These are phyloP conservation scores for Capsicum pubescens DNA, from an alignment of 257 asterid genomes.

Conservation along the genomic window DNA sequence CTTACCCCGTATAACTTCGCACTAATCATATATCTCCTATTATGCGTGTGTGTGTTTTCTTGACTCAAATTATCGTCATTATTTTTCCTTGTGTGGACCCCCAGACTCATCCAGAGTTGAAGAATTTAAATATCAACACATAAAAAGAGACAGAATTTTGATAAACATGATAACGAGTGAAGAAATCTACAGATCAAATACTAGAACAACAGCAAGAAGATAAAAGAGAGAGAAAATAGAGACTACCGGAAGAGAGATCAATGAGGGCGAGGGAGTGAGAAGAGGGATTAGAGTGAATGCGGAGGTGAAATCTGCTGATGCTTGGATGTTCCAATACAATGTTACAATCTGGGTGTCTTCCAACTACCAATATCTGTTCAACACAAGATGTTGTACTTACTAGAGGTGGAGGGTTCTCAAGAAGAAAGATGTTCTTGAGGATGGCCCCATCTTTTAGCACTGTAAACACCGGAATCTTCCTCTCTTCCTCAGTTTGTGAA, in stretches of 20 bases:
- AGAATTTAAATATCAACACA: too few species aligned
- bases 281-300: slow-evolving; percentile 62
- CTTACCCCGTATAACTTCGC: too few species aligned
- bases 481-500: slow-evolving; percentile 41
- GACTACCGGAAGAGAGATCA: slow-evolving; percentile 71
- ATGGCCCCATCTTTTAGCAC: slow-evolving; percentile 68
- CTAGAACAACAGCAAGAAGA: not conserved
- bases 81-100: not conserved
- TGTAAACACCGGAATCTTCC: slow-evolving; percentile 77
- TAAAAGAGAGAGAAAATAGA: not conserved
- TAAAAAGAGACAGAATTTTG: too few species aligned
- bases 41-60: too few species aligned
- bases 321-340: slow-evolving; percentile 90
- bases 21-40: too few species aligned
- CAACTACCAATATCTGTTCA: slow-evolving; percentile 68
- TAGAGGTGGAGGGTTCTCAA: slow-evolving; percentile 52
- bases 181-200: not conserved
- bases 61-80: too few species aligned
- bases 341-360: slow-evolving; percentile 85
- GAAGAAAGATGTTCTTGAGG: slow-evolving; percentile 74
- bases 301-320: slow-evolving; percentile 91
- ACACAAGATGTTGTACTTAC: not conserved
- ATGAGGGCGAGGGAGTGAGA: slow-evolving; percentile 58
- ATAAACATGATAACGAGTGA: not conserved
- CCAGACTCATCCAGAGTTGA: not conserved